A percentile compares a stretch with the other conserved stretches of the same genome.
phyloP scores from a whole-genome alignment of 257 asterid genomes.

The Solanum peruvianum region DNA sequence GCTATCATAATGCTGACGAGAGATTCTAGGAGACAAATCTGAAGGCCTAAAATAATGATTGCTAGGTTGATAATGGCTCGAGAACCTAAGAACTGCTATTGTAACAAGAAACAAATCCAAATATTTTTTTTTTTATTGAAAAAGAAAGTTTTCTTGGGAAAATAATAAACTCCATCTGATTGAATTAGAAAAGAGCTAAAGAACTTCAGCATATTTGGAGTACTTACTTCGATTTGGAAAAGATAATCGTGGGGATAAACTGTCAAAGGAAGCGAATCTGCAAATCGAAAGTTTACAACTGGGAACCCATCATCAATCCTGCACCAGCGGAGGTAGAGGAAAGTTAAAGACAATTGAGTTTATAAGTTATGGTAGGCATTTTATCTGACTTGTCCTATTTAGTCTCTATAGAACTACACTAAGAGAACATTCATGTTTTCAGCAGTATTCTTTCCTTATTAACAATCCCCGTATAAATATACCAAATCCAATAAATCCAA shows the following conservation, averaged over 20 bases:
- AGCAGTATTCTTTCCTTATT: not conserved
- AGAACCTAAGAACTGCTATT: not conserved
- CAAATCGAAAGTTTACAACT: constrained; percentile 63
- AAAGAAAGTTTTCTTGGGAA: not conserved
- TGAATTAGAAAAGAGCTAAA: not conserved
- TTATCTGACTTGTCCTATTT: not conserved
- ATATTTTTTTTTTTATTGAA: not conserved
- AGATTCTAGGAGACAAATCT: not conserved
- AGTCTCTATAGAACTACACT: not conserved
- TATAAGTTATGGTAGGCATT: not conserved
- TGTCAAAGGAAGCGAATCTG: constrained; percentile 43
- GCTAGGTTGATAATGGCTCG: not conserved
- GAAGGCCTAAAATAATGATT: not conserved
- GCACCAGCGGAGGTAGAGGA: constrained; percentile 20
- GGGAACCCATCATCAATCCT: constrained; percentile 91
- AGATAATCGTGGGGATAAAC: constrained; percentile 80
- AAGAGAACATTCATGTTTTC: not conserved
- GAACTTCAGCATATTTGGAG: not conserved
- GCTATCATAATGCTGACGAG: not conserved
- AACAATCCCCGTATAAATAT: not conserved
- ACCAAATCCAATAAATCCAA: not conserved
- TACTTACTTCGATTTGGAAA: constrained; percentile 55
- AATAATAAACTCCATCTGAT: not conserved
- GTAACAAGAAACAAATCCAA: not conserved
- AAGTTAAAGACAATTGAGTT: not conserved